Evolutionary conservation across 2,329 filamentous ascomycete species (phyloP).

Genomic region (Xylariaceae sp.): DNA sequence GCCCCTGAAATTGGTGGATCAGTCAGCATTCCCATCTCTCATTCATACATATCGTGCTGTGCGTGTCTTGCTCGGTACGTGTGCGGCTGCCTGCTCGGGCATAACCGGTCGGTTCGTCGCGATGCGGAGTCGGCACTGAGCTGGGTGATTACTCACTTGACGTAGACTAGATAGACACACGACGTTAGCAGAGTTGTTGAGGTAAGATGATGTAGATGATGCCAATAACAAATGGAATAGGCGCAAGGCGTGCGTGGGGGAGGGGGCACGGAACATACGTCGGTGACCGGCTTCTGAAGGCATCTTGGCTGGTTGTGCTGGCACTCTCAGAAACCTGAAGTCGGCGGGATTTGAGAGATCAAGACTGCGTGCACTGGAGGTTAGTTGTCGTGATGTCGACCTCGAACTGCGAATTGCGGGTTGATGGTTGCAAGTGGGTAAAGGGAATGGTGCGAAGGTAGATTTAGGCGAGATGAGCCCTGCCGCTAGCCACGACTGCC

Average conservation of each 20-base stretch:
- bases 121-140: constrained; percentile 2
- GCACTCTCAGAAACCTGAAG: constrained; percentile 46
- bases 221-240: not conserved
- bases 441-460: constrained; percentile 26
- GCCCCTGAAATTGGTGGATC: constrained; percentile 59
- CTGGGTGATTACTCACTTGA: constrained; percentile 67
- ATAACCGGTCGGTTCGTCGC: constrained; percentile 4
- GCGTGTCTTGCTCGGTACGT: too few species aligned
- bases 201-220: not conserved
- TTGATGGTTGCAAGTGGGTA: constrained; percentile 23
- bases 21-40: constrained; percentile 19
- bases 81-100: not conserved
- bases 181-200: constrained; percentile 1
- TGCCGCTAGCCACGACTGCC: constrained; percentile 19
- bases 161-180: constrained; percentile 64
- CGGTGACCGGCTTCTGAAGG: constrained; percentile 84
- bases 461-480: constrained; percentile 30
- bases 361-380: constrained; percentile 39
- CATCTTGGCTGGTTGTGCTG: constrained; percentile 66
- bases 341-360: constrained; percentile 38
- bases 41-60: too few species aligned
- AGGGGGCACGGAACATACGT: constrained; percentile 62
- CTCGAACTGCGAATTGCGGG: constrained; percentile 24
- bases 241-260: not conserved
- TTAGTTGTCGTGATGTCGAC: constrained; percentile 40